Evolutionary conservation across 1,284 basidiomycete genomes (phyloP).

Genomic region (Ganoderma meredithae): DNA sequence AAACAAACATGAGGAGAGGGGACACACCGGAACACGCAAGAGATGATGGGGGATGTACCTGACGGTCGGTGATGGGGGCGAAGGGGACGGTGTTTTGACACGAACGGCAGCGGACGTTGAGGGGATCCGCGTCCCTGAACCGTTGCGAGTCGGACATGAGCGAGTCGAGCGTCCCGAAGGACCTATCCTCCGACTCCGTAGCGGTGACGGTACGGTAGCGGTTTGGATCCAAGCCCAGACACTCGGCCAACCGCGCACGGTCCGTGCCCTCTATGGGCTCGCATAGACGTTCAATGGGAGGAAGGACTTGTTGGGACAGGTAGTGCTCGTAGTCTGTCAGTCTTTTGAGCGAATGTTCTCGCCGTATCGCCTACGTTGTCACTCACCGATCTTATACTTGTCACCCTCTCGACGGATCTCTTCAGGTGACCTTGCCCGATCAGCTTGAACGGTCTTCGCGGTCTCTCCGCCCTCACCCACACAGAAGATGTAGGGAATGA

Average conservation of each 20-base stretch:
- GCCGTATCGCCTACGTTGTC: neutral
- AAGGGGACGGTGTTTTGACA: constrained; percentile 76
- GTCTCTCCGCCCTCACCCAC: constrained; percentile 77
- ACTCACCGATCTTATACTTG: constrained; percentile 78
- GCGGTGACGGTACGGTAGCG: constrained; percentile 65
- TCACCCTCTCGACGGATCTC: constrained; percentile 80
- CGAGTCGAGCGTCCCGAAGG: constrained; percentile 88
- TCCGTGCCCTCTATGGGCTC: constrained; percentile 98
- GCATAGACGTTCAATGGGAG: constrained; percentile 94
- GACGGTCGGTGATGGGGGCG: constrained; percentile 68
- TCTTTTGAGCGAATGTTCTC: neutral
- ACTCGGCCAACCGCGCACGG: constrained; percentile 90
- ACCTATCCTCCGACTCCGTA: constrained; percentile 63
- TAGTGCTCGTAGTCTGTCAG: constrained; percentile 89
- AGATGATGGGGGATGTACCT: constrained; percentile 48
- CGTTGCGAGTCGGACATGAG: constrained; percentile 90
- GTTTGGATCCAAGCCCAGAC: constrained; percentile 89
- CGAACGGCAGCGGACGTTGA: constrained; percentile 76
- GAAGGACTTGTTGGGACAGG: constrained; percentile 90
- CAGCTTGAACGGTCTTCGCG: constrained; percentile 85
- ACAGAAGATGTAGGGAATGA: constrained; percentile 97
- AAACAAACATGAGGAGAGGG: neutral
- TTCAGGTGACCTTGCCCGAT: constrained; percentile 93
- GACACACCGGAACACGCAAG: no score
- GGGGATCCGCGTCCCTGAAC: constrained; percentile 78